Evolutionary conservation across 371 early-diverging fungal genomes (phyloP).

Genomic region (Zopfochytrium polystomum): DNA sequence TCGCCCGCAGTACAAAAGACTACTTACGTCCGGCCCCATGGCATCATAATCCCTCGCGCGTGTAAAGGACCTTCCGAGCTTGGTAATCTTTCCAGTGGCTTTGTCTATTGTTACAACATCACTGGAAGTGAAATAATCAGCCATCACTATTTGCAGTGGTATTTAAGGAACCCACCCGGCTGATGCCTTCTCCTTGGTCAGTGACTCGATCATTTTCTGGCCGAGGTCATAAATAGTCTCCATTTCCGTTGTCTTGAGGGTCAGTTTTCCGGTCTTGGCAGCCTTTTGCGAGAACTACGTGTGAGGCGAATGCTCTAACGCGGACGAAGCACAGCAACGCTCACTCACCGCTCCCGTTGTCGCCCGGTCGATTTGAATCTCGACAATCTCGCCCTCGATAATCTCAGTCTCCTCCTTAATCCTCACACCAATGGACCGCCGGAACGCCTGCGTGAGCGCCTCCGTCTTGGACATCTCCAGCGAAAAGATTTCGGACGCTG

Average conservation of each 20-base stretch:
- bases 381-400: conserved; percentile 99
- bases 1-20: not conserved
- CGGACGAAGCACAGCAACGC: too few species aligned
- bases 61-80: conserved; percentile 91
- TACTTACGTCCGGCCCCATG: conserved; percentile 84
- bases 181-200: conserved; percentile 96
- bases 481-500: conserved; percentile 96
- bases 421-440: conserved; percentile 93
- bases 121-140: too few species aligned
- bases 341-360: conserved; percentile 81
- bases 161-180: conserved; percentile 88
- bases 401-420: conserved; percentile 98
- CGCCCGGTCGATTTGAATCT: conserved; percentile 94
- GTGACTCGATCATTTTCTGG: conserved; percentile 94
- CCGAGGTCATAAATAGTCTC: conserved; percentile 99
- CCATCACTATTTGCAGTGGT: too few species aligned
- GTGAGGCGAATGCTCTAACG: too few species aligned
- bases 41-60: conserved; percentile 96
- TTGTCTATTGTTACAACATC: conserved; percentile 99
- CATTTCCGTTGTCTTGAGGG: conserved; percentile 99
- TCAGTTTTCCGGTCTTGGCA: conserved; percentile 94
- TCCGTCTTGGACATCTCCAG: conserved; percentile 98
- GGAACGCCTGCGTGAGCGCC: conserved; percentile 96
- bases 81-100: conserved; percentile 96
- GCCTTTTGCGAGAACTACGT: too few species aligned